Evolutionary conservation across 129 eudicot genomes (phyloP).

Genomic region (Arctium minus): DNA sequence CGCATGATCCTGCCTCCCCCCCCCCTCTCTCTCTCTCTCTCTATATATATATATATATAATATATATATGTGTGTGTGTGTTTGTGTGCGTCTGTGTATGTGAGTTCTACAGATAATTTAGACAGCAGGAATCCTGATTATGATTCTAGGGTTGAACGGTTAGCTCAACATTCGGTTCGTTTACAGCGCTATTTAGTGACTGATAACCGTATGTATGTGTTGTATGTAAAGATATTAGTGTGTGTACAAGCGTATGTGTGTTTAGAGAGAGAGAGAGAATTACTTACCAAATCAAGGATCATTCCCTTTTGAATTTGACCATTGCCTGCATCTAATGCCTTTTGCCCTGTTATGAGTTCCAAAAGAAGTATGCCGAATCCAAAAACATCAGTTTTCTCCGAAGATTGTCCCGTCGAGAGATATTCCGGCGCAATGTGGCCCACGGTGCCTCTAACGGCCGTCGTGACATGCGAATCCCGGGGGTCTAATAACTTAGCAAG

Average conservation of each 20-base stretch:
- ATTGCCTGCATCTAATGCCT: slow-evolving; percentile 72
- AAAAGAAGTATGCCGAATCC: slow-evolving; percentile 92
- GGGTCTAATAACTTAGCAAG: slow-evolving; percentile 95
- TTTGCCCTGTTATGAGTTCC: slow-evolving; percentile 89
- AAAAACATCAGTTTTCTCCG: slow-evolving; percentile 94
- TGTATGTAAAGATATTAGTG: too few species aligned
- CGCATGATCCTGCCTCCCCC: too few species aligned
- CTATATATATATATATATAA: too few species aligned
- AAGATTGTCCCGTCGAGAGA: slow-evolving; percentile 97
- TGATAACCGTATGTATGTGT: too few species aligned
- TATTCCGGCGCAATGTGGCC: slow-evolving; percentile 98
- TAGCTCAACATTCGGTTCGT: too few species aligned
- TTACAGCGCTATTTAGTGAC: too few species aligned
- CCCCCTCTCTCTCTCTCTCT: too few species aligned
- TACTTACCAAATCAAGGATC: slow-evolving; percentile 83
- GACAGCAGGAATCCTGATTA: too few species aligned
- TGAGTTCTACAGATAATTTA: too few species aligned
- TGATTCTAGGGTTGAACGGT: too few species aligned
- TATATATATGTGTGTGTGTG: too few species aligned
- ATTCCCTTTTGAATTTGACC: slow-evolving; percentile 87
- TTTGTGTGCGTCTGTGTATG: too few species aligned
- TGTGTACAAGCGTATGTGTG: neutral
- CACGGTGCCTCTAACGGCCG: slow-evolving; percentile 95
- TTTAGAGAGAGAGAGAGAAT: neutral
- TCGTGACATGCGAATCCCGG: slow-evolving; percentile 85